A percentile compares a stretch with the other conserved stretches of the same genome.
Conservation (phyloP, 148 eudicot genomes). For the Camellia sinensis region DNA sequence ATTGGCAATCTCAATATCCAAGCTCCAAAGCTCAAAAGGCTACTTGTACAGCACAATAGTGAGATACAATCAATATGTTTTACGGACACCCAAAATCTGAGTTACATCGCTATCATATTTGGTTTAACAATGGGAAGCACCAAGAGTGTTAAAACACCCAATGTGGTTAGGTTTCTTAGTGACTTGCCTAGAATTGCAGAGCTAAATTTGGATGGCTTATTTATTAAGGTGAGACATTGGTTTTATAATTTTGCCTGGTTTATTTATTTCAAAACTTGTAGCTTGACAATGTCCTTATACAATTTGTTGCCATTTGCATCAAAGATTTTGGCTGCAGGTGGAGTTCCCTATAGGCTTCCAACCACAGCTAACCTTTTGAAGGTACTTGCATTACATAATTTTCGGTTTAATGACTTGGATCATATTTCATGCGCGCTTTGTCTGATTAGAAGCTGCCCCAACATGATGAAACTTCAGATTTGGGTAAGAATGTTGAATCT, state of each 20-base stretch:
- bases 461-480: not conserved
- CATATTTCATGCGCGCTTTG: not conserved
- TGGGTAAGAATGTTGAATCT: not conserved
- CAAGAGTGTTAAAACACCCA: not conserved
- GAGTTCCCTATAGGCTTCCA: too few relatives aligned
- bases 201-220: not conserved
- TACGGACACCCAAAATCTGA: not conserved
- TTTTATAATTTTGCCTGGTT: not conserved
- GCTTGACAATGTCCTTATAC: not conserved
- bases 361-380: too few relatives aligned
- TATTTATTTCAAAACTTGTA: not conserved
- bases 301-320: too few relatives aligned
- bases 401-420: too few relatives aligned
- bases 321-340: too few relatives aligned
- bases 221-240: not conserved
- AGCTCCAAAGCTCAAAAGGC: not conserved
- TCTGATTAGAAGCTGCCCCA: constrained; percentile 3
- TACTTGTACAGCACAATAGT: accelerated
- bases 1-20: not conserved
- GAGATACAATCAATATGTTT: not conserved
- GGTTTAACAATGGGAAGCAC: not conserved
- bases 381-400: too few relatives aligned
- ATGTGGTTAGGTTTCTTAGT: not conserved
- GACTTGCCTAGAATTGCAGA: not conserved
- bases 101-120: not conserved